Percentiles rank a stretch among this genome's conserved stretches.
These are phyloP conservation scores for Chaetomium sp. DNA, from an alignment of 2,329 filamentous ascomycete genomes.

Conservation along the genomic window DNA sequence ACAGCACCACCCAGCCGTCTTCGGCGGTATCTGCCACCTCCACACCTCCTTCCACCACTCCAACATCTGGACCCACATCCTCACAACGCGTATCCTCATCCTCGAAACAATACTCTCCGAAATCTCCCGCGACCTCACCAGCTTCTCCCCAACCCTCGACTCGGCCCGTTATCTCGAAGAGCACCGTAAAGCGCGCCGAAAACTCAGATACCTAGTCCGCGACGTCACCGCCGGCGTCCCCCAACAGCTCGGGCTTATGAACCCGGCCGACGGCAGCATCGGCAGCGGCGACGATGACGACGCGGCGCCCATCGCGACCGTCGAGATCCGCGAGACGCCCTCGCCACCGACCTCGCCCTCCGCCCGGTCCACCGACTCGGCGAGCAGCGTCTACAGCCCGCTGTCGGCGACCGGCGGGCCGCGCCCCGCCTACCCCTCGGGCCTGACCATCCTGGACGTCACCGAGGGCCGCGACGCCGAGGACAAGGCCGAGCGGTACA, in stretches of 20 bases:
- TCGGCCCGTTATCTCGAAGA: conserved; percentile 39
- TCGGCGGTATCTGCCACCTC: conserved; percentile 48
- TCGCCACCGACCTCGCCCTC: conserved; percentile 38
- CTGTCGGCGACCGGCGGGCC: conserved; percentile 1
- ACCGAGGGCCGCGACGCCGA: conserved; percentile 42
- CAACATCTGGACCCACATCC: conserved; percentile 52
- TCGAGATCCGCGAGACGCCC: conserved; percentile 39
- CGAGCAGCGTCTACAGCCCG: conserved; percentile 25
- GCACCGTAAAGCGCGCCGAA: conserved; percentile 43
- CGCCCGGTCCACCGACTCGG: conserved; percentile 28
- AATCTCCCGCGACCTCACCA: conserved; percentile 42
- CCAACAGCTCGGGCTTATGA: conserved; percentile 54
- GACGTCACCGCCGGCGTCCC: conserved; percentile 52
- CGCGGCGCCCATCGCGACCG: conserved; percentile 36
- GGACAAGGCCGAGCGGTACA: conserved; percentile 48
- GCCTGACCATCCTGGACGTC: conserved; percentile 47
- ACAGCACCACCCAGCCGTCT: conserved; percentile 46
- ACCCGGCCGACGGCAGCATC: conserved; percentile 42
- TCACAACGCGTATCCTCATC: conserved; percentile 50
- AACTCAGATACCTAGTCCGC: conserved; percentile 46
- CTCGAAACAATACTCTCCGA: conserved; percentile 52
- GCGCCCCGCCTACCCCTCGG: conserved; percentile 29
- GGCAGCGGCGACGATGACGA: conserved; percentile 30
- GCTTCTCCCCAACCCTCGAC: conserved; percentile 33
- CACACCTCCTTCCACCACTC: conserved; percentile 50